Conservation (phyloP, 2,329 filamentous ascomycete genomes). For the Aspergillus neoniger region DNA sequence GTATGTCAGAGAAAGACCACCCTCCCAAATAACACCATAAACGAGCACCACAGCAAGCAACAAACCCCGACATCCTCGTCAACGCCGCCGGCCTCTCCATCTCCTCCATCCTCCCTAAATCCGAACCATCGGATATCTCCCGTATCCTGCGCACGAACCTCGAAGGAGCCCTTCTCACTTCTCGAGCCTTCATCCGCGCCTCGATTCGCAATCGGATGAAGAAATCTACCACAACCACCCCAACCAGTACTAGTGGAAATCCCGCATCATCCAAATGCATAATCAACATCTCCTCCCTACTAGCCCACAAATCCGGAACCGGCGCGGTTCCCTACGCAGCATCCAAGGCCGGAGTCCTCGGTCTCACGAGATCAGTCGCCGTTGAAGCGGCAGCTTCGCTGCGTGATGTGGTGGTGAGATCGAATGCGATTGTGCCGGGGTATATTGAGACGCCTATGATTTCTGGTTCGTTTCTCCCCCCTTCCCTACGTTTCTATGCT, state of each 20-base stretch:
- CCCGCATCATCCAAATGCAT: conserved; percentile 67
- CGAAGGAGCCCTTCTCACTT: conserved; percentile 45
- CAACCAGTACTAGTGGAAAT: too few relatives aligned
- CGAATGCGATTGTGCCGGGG: conserved; percentile 79
- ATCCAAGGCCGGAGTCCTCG: conserved; percentile 77
- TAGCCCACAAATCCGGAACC: conserved; percentile 67
- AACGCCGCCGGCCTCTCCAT: conserved; percentile 79
- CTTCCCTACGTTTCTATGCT: not conserved
- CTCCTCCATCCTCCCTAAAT: conserved; percentile 62
- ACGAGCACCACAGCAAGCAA: not conserved
- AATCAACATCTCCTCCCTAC: conserved; percentile 77
- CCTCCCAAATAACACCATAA: too few relatives aligned
- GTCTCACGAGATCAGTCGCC: conserved; percentile 48
- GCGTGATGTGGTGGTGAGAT: conserved; percentile 67
- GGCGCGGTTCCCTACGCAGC: conserved; percentile 76
- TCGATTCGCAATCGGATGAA: conserved; percentile 35
- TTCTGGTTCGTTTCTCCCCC: conserved; percentile 53
- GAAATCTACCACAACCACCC: not conserved
- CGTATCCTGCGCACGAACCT: conserved; percentile 71
- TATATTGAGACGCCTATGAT: conserved; percentile 85
- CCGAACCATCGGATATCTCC: conserved; percentile 54
- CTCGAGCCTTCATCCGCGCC: conserved; percentile 40
- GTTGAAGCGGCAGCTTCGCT: conserved; percentile 45
- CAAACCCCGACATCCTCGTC: conserved; percentile 62
- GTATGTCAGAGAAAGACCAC: too few relatives aligned